Evolutionary conservation across 2,329 filamentous ascomycete genomes (phyloP).

Genomic region (Sphaerulina musiva): DNA sequence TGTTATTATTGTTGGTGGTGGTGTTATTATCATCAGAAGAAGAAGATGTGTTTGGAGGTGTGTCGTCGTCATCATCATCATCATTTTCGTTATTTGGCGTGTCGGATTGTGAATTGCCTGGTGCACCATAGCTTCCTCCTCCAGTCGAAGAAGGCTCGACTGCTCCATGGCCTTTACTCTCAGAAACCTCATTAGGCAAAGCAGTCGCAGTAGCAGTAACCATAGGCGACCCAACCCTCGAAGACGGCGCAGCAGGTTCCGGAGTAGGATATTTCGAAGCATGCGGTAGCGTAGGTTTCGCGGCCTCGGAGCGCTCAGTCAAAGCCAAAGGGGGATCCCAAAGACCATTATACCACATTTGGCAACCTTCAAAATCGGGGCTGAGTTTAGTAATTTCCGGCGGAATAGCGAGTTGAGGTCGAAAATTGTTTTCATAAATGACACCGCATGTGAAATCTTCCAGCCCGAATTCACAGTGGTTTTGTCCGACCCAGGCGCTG

Average conservation of each 20-base stretch:
- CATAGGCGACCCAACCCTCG: conserved; percentile 9
- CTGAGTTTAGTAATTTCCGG: conserved; percentile 24
- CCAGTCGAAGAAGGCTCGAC: too few relatives aligned
- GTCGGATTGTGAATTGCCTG: too few relatives aligned
- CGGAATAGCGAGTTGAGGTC: conserved; percentile 27
- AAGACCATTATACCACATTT: conserved; percentile 27
- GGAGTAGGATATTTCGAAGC: neutral
- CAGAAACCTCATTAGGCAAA: neutral
- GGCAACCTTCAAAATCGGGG: conserved; percentile 23
- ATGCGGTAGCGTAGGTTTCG: conserved; percentile 12
- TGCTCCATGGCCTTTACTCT: neutral
- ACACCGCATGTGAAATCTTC: conserved; percentile 17
- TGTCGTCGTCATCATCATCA: too few relatives aligned
- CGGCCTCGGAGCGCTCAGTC: conserved; percentile 10
- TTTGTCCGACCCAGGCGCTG: conserved; percentile 26
- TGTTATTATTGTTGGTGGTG: too few relatives aligned
- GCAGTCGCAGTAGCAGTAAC: conserved; percentile 1
- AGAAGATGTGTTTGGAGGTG: too few relatives aligned
- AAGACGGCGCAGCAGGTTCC: conserved; percentile 12
- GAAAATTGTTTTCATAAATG: conserved; percentile 23
- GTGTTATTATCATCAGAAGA: too few relatives aligned
- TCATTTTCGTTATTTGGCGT: too few relatives aligned
- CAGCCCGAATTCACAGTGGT: conserved; percentile 15
- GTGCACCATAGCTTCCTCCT: too few relatives aligned
- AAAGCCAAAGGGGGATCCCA: conserved; percentile 26